Conservation (phyloP, 1,139 yeast species). For the Suhomyces guaymorum region DNA sequence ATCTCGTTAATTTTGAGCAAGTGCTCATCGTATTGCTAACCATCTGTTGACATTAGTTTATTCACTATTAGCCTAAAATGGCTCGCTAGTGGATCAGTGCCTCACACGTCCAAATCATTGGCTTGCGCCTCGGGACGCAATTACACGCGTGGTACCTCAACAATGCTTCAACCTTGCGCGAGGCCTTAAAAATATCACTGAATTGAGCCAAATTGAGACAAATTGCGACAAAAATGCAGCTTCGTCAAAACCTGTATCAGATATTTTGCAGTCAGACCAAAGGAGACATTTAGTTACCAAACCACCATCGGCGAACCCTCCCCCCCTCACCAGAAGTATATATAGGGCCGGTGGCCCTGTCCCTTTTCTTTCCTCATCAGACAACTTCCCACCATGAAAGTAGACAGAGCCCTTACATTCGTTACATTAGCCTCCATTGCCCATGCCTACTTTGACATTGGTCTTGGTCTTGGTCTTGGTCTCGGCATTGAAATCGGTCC, state of each 20-base stretch:
- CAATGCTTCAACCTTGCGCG: neutral
- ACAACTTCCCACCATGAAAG: conserved; percentile 8
- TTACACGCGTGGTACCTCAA: too few species aligned
- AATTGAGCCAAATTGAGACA: neutral
- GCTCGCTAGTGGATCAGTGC: too few species aligned
- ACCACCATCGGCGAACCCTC: too few species aligned
- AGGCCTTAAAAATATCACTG: neutral
- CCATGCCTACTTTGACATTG: conserved; percentile 8
- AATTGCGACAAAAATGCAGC: neutral
- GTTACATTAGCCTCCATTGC: conserved; percentile 11
- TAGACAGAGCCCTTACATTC: conserved; percentile 12
- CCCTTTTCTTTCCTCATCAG: conserved; percentile 1
- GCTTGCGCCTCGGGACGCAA: too few species aligned
- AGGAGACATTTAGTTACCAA: too few species aligned
- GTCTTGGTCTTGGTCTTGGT: conserved; percentile 5
- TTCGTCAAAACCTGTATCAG: conserved; percentile 1
- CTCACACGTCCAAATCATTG: too few species aligned
- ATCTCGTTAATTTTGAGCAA: too few species aligned
- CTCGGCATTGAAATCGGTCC: conserved; percentile 4
- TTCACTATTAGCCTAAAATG: too few species aligned
- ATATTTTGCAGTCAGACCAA: conserved; percentile 3
- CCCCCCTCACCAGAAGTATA: neutral
- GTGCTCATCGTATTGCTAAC: too few species aligned
- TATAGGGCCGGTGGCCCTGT: neutral
- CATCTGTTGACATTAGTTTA: too few species aligned